Evolutionary conservation across 164 flowering plant species (phyloP).

Genomic region (Buxus sempervirens): DNA sequence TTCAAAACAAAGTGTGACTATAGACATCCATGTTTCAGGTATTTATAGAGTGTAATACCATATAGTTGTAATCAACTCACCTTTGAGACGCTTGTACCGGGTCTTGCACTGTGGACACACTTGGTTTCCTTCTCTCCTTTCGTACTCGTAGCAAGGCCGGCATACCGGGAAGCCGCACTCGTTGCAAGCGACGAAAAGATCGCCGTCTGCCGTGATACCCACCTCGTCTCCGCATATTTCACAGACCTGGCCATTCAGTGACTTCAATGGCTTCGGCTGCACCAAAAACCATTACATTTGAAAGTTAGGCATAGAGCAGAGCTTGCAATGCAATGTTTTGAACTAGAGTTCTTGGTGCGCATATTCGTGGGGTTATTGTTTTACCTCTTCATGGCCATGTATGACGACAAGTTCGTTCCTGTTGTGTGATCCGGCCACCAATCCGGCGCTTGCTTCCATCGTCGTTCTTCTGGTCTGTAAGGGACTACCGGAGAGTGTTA

Average conservation of each 20-base stretch:
- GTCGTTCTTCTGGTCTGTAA: not conserved
- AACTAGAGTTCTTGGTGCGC: no score
- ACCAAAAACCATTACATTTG: not conserved
- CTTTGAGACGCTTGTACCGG: conserved; percentile 95
- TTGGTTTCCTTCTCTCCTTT: conserved; percentile 91
- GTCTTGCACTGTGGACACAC: conserved; percentile 96
- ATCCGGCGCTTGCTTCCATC: conserved; percentile 96
- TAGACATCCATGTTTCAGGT: not conserved
- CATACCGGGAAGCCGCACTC: conserved; percentile 98
- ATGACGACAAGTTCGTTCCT: conserved; percentile 96
- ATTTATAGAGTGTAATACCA: not conserved
- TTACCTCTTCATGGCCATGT: conserved; percentile 96
- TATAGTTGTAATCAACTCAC: conserved; percentile 21
- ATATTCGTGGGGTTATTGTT: not conserved
- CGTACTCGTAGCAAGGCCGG: conserved; percentile 98
- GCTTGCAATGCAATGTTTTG: no score
- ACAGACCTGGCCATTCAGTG: conserved; percentile 84
- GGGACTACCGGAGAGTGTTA: not conserved
- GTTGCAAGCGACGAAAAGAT: conserved; percentile 91
- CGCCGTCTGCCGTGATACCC: conserved; percentile 82
- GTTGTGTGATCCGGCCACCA: conserved; percentile 97
- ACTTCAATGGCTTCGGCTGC: conserved; percentile 85
- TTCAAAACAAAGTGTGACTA: not conserved
- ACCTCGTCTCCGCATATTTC: conserved; percentile 94
- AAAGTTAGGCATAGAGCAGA: no score